Evolutionary conservation across 495 filamentous ascomycete genomes (phyloP).

Genomic region (Hyaloscypha finlandica): DNA sequence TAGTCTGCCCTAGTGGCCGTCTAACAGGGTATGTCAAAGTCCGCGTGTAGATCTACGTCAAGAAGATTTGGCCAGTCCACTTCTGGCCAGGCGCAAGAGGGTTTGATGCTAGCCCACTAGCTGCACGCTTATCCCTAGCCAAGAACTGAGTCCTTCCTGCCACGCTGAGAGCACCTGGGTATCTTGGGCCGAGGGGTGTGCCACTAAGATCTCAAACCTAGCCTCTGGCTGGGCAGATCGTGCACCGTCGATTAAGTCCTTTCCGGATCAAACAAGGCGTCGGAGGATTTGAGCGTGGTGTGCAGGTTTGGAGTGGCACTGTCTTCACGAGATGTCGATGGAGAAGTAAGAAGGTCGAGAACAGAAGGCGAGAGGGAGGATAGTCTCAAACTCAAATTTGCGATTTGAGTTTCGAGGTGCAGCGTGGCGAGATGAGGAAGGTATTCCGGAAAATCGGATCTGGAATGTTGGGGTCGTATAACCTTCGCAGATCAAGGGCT

Average conservation of each 20-base stretch:
- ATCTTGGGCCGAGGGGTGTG: slow-evolving; percentile 7
- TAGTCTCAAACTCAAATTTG: slow-evolving; percentile 18
- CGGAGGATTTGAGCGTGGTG: neutral
- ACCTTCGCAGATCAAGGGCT: neutral
- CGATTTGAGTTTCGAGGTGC: slow-evolving; percentile 7
- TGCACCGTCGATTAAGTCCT: neutral
- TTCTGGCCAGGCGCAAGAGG: neutral
- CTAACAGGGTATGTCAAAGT: slow-evolving; percentile 14
- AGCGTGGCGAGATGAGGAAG: slow-evolving; percentile 11
- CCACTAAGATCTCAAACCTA: slow-evolving; percentile 19
- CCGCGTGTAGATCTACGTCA: slow-evolving; percentile 24
- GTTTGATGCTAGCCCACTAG: slow-evolving; percentile 12
- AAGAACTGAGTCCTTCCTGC: neutral
- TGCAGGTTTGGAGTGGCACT: neutral
- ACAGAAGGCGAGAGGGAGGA: neutral
- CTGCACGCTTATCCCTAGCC: slow-evolving; percentile 4
- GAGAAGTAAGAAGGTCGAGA: slow-evolving; percentile 7
- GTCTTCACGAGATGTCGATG: slow-evolving; percentile 14
- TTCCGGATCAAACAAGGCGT: neutral
- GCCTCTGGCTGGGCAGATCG: slow-evolving; percentile 8
- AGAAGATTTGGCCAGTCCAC: slow-evolving; percentile 3
- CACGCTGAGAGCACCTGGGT: neutral
- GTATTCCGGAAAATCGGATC: neutral
- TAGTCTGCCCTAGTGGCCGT: slow-evolving; percentile 15
- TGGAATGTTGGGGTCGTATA: neutral